Evolutionary conservation across 2,329 filamentous ascomycete species (phyloP).

Genomic region (Microcyclosporella mali): DNA sequence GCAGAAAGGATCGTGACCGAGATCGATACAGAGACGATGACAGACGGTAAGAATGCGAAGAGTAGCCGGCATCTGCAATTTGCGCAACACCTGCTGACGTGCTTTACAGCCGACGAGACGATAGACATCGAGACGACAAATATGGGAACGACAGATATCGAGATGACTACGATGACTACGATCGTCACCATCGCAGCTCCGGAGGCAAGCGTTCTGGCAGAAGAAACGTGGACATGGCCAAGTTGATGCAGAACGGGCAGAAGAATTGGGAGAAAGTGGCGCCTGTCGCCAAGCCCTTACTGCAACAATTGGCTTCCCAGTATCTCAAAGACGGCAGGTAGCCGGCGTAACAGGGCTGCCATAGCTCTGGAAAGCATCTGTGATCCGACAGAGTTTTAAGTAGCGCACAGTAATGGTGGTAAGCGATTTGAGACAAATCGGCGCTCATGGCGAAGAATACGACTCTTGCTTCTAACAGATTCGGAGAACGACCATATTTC

Average conservation of each 20-base stretch:
- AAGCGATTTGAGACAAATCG: no score
- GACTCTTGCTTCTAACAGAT: no score
- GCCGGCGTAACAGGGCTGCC: slow-evolving; percentile 3
- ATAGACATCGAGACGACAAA: slow-evolving; percentile 10
- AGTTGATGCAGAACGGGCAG: slow-evolving; percentile 26
- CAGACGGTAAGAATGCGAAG: slow-evolving; percentile 1
- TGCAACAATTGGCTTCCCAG: slow-evolving; percentile 24
- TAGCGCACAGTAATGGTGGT: no score
- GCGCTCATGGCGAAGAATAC: no score
- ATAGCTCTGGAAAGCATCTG: background rate
- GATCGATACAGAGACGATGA: slow-evolving; percentile 9
- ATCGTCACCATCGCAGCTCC: slow-evolving; percentile 11
- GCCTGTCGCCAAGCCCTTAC: slow-evolving; percentile 28
- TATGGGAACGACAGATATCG: no score
- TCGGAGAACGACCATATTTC: no score
- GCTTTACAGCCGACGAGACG: slow-evolving; percentile 6
- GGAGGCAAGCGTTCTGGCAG: slow-evolving; percentile 8
- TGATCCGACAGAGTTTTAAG: no score
- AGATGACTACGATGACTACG: slow-evolving; percentile 18
- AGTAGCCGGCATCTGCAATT: no score
- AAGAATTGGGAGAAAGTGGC: slow-evolving; percentile 28
- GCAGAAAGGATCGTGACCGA: slow-evolving; percentile 19
- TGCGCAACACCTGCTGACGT: no score
- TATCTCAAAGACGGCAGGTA: slow-evolving; percentile 20
- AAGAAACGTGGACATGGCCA: slow-evolving; percentile 17